Base-by-base conservation (phyloP, 352 stramenopile genomes). In the Thraustochytrium striatum region DNA sequence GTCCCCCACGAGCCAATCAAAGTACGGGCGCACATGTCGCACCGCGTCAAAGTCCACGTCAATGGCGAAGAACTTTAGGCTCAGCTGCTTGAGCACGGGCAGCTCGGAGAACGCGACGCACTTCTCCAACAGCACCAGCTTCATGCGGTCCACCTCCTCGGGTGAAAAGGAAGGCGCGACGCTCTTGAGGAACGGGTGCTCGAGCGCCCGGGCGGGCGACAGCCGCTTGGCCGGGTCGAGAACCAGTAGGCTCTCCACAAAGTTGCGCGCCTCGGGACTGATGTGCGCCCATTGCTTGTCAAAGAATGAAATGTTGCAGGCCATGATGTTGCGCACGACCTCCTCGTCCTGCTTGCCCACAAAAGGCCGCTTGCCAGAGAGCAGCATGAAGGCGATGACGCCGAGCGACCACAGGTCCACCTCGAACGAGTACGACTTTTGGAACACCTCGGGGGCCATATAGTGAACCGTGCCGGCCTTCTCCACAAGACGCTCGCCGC, bases 331-430 rank as follows among this genome's bases (percentile, higher is more conserved):
- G n/a, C 38, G 33, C 13, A 79, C 38, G 36, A 79, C 81, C 61
- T 81, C 59, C 7, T 79, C 41, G 39, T 81, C 92, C 41, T 93
- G 96, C 72, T 95, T 92, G 52, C 94, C 94, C 72, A 95, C 95
- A 87, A 98, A 98, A 3, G 95, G 95, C 3, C 93, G 89, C 82
- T 97, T 96, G n/a, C 93, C 92, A 62, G 91, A 96, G n/a, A 97
- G 85, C 81, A 97, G 84, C 41, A 97, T 95, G 87, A 96, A 97
- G 72, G 89, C 92, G 73, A 97, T 97, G 79, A 97, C 91, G 57
- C 92, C 92, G 55, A 97, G 93, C 78, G 89, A 94, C 92, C 92
- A 97, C 47, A 97, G 82, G 78, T 97, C 92, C 57, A 89, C 95
- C 47, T 89, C 93, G 85, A 94, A 93, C 86, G 94, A 91, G 73